Percentiles rank a stretch among this genome's conserved stretches.
Conservation (phyloP, 1,139 yeast species). For the Yamadazyma sp. region DNA sequence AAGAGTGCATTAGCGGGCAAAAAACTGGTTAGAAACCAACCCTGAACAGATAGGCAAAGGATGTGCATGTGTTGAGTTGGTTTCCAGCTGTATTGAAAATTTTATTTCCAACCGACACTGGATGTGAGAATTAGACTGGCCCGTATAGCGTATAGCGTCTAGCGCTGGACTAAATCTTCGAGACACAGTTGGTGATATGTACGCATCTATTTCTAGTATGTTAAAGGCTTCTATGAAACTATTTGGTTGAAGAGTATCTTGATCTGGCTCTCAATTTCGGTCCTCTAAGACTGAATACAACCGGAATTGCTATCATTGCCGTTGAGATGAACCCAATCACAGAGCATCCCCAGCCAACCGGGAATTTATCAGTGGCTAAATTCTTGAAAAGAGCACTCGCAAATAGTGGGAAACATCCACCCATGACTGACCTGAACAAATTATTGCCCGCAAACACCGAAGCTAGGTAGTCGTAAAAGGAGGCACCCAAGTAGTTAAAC, state of each 20-base stretch:
- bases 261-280: slow-evolving; percentile 44
- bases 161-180: no score
- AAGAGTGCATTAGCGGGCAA: no score
- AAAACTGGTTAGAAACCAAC: no score
- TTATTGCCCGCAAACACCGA: slow-evolving; percentile 34
- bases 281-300: slow-evolving; percentile 35
- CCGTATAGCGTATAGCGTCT: no score
- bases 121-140: no score
- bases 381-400: slow-evolving; percentile 47
- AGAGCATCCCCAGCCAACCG: slow-evolving; percentile 67
- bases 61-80: no score
- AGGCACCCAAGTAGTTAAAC: slow-evolving; percentile 59
- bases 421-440: slow-evolving; percentile 27
- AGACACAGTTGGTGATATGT: no score
- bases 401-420: slow-evolving; percentile 34
- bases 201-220: no score
- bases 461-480: slow-evolving; percentile 44
- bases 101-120: no score
- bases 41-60: no score
- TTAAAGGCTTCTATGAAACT: no score
- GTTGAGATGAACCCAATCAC: slow-evolving; percentile 56
- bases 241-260: slow-evolving; percentile 32
- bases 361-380: slow-evolving; percentile 29
- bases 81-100: no score
- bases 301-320: slow-evolving; percentile 66